These are phyloP conservation scores for Talaromyces islandicus DNA, from an alignment of 2,329 filamentous ascomycete species.

Conservation along the genomic window DNA sequence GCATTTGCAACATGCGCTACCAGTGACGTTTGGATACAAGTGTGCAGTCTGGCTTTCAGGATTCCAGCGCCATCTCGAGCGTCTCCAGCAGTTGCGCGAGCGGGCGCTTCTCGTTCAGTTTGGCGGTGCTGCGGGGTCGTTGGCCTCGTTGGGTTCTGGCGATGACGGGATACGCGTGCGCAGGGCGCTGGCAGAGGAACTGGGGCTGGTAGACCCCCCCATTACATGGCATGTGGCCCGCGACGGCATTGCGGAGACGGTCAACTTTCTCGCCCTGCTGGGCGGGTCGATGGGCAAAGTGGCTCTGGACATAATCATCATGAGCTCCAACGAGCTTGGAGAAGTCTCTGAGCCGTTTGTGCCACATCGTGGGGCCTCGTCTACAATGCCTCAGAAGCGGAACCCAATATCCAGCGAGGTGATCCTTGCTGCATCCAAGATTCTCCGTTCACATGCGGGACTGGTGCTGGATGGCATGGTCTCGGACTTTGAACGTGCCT, in stretches of 20 bases:
- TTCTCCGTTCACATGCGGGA: constrained; percentile 47
- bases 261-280: constrained; percentile 49
- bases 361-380: constrained; percentile 49
- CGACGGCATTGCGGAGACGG: constrained; percentile 49
- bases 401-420: constrained; percentile 55
- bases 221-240: constrained; percentile 56
- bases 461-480: constrained; percentile 54
- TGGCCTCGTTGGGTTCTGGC: constrained; percentile 47
- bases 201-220: constrained; percentile 43
- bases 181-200: constrained; percentile 43
- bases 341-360: constrained; percentile 54
- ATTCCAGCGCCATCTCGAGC: constrained; percentile 44
- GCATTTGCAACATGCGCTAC: constrained; percentile 53
- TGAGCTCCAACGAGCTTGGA: constrained; percentile 52
- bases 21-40: constrained; percentile 55
- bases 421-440: constrained; percentile 50
- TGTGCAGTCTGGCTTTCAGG: constrained; percentile 50
- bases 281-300: constrained; percentile 52
- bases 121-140: constrained; percentile 51
- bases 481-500: constrained; percentile 52
- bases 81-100: constrained; percentile 42
- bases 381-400: constrained; percentile 55
- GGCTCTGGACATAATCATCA: constrained; percentile 51
- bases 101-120: constrained; percentile 50
- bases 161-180: constrained; percentile 46